These are phyloP conservation scores for Spongiforma sp. DNA, from an alignment of 1,284 basidiomycete genomes.

Conservation along the genomic window DNA sequence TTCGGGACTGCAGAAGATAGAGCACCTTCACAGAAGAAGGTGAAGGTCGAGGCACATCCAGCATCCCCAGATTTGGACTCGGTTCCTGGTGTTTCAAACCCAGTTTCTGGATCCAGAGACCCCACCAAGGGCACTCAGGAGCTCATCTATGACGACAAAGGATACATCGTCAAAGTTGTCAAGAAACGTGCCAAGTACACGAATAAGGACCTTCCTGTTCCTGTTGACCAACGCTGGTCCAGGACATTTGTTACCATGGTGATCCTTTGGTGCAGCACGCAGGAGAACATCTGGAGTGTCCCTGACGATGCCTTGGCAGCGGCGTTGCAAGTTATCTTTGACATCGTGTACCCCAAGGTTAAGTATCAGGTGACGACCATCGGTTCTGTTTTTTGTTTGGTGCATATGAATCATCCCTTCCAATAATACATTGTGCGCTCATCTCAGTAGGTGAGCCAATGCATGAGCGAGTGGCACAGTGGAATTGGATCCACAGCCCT, in stretches of 20 bases:
- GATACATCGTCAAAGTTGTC: neutral
- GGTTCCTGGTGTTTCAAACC: no score
- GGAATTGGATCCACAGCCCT: constrained; percentile 11
- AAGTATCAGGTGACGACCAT: constrained; percentile 4
- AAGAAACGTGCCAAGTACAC: neutral
- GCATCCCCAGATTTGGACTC: no score
- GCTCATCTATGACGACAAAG: neutral
- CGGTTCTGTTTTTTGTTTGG: constrained; percentile 3
- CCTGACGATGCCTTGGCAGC: neutral
- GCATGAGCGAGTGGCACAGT: constrained; percentile 12
- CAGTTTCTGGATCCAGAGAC: neutral
- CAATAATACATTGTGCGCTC: neutral
- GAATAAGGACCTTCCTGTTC: constrained; percentile 5
- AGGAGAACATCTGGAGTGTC: neutral
- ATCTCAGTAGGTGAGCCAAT: constrained; percentile 1
- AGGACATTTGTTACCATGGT: neutral
- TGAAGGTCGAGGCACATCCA: no score
- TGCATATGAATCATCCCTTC: neutral
- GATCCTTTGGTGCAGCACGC: neutral
- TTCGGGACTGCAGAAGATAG: no score
- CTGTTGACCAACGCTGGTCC: neutral
- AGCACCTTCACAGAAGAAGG: no score
- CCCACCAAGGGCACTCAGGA: neutral
- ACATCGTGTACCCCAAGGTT: neutral
- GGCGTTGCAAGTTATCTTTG: constrained; percentile 3